Conservation (phyloP, 805 yeast species). For the Cyberlindnera japonica region DNA sequence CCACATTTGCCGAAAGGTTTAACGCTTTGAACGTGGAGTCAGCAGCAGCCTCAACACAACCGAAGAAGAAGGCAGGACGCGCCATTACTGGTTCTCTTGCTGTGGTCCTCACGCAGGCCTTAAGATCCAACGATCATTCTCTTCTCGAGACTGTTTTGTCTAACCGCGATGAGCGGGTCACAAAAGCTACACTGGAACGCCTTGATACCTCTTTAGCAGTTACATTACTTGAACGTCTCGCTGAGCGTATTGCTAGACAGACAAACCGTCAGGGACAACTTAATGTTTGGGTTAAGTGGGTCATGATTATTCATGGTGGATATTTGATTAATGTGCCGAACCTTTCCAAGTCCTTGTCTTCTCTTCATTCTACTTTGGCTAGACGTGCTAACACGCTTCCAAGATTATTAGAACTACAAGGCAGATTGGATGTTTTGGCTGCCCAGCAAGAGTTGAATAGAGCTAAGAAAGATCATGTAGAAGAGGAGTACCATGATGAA, state of each 20-base stretch:
- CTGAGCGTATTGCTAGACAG: slow-evolving; percentile 55
- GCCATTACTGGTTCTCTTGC: slow-evolving; percentile 76
- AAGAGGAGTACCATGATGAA: slow-evolving; percentile 35
- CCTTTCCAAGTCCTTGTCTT: slow-evolving; percentile 53
- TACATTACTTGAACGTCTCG: slow-evolving; percentile 52
- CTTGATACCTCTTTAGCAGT: slow-evolving; percentile 54
- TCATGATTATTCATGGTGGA: slow-evolving; percentile 79
- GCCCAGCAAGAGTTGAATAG: slow-evolving; percentile 60
- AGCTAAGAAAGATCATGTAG: slow-evolving; percentile 34
- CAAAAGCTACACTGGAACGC: slow-evolving; percentile 52
- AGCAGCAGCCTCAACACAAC: slow-evolving; percentile 12
- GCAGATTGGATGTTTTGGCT: slow-evolving; percentile 68
- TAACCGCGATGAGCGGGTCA: slow-evolving; percentile 46
- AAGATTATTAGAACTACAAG: slow-evolving; percentile 73
- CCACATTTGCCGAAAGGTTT: slow-evolving; percentile 53
- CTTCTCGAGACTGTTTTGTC: slow-evolving; percentile 78
- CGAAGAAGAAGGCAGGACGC: slow-evolving; percentile 39
- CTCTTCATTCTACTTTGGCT: slow-evolving; percentile 60
- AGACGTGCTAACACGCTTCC: slow-evolving; percentile 68
- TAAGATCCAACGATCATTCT: slow-evolving; percentile 81
- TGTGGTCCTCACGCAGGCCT: slow-evolving; percentile 81
- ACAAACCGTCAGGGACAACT: slow-evolving; percentile 50
- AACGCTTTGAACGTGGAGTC: slow-evolving; percentile 31
- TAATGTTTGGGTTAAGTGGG: slow-evolving; percentile 83
- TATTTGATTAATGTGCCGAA: slow-evolving; percentile 44